Evolutionary conservation across 805 yeast genomes (phyloP).

Genomic region (Metschnikowia peoriensis): DNA sequence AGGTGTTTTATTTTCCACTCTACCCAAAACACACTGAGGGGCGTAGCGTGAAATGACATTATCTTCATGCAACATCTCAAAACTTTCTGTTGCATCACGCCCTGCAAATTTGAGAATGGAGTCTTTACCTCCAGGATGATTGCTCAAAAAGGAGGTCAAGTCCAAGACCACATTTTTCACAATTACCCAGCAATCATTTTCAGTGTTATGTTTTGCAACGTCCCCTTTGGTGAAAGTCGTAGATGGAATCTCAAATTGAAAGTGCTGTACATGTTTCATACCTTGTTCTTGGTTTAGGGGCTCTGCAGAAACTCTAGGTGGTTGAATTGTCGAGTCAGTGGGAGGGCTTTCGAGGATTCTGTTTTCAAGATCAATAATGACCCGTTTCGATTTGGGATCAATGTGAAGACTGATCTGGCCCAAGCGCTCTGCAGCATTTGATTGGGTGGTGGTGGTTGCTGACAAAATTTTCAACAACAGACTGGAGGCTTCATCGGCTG

Average conservation of each 20-base stretch:
- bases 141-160: constrained; percentile 41
- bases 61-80: constrained; percentile 57
- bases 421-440: constrained; percentile 13
- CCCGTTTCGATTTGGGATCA: constrained; percentile 32
- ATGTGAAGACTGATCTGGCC: constrained; percentile 19
- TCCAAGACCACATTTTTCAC: constrained; percentile 53
- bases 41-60: constrained; percentile 51
- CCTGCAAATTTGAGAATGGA: constrained; percentile 50
- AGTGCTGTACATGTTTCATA: not conserved
- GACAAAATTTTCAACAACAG: constrained; percentile 19
- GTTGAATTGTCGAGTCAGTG: not conserved
- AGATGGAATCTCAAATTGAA: constrained; percentile 42
- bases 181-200: constrained; percentile 52
- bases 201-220: constrained; percentile 45
- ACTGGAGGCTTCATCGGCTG: constrained; percentile 42
- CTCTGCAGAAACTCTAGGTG: not conserved
- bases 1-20: constrained; percentile 47
- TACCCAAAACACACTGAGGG: constrained; percentile 47
- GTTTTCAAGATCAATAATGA: constrained; percentile 35
- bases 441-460: not conserved
- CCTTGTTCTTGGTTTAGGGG: not conserved
- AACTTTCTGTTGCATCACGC: constrained; percentile 48
- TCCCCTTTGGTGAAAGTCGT: constrained; percentile 48
- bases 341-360: not conserved
- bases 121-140: constrained; percentile 63